Evolutionary conservation across 352 stramenopile species (phyloP), one percentile per base, ranked within the genome.

Genomic region (Globisporangium lucens): DNA sequence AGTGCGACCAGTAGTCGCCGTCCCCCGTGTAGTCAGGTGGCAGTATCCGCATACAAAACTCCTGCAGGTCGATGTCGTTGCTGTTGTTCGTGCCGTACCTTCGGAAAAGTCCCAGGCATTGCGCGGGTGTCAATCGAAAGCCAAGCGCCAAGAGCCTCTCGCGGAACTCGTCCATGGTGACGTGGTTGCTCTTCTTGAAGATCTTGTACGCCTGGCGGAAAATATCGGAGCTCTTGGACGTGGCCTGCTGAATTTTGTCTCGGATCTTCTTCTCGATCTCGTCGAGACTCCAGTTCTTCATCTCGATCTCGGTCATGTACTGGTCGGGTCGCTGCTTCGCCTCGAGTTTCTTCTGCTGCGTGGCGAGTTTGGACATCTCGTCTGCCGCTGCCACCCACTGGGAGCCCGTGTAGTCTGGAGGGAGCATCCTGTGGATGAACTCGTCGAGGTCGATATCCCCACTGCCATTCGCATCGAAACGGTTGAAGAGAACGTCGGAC

Each of bases 131-230:
- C 5, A 94, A 51, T 0, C 83, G 83, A 55, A 94, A 94, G 0
- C 86, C 86, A 12, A 94, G 78, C 30, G 83, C 75, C 6, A 94
- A 70, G 9, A 94, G 65, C 2, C 82, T 76, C 51, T 91, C 82
- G 10, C 82, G 80, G 24, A 94, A 94, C 60, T 94, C 84, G 29
- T 88, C 79, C 20, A 89, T 83, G 0, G 81, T 91, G 10, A 94
- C 75, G 58, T 89, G 79, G 47, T 80, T 89, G 20, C 66, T 76
- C 67, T 94, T 94, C 61, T 91, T 89, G 63, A 94, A 94, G 41
- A 94, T 91, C 43, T 88, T 87, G 71, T 82, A 91, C 1, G 85
- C 86, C 70, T 94, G 86, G 0, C 86, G 82, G 52, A 93, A 94
- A 9, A 82, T 91, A 35, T 93, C 86, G 0, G 86, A 94, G 66